phyloP scores from a whole-genome alignment of 2,329 filamentous ascomycete species.

The Fusarium luffae region DNA sequence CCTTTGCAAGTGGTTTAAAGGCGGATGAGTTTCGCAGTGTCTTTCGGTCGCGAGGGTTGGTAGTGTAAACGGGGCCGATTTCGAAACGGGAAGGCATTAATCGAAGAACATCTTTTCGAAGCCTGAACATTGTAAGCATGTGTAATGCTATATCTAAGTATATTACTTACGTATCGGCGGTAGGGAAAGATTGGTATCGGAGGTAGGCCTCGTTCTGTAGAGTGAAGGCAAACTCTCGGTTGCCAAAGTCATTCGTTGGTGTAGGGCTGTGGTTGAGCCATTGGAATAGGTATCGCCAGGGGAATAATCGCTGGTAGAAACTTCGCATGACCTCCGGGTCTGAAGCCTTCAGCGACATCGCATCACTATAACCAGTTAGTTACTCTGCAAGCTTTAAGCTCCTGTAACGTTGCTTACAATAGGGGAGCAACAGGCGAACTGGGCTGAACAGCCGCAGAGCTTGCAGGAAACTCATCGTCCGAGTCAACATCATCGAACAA shows the following conservation, averaged over 20 bases:
- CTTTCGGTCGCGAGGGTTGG: slow-evolving; percentile 94
- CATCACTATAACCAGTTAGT: slow-evolving; percentile 43
- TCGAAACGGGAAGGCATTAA: slow-evolving; percentile 95
- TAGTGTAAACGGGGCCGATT: slow-evolving; percentile 96
- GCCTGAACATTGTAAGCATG: slow-evolving; percentile 56
- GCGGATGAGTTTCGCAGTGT: slow-evolving; percentile 80
- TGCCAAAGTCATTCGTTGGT: slow-evolving; percentile 86
- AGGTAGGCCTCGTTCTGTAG: slow-evolving; percentile 93
- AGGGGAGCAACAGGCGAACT: slow-evolving; percentile 58
- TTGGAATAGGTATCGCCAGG: slow-evolving; percentile 93
- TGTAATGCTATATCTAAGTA: too few relatives aligned
- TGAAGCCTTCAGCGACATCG: slow-evolving; percentile 61
- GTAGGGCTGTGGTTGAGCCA: slow-evolving; percentile 96
- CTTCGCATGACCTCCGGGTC: slow-evolving; percentile 89
- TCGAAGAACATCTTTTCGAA: slow-evolving; percentile 90
- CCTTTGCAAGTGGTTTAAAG: slow-evolving; percentile 90
- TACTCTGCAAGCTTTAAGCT: background rate
- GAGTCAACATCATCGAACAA: slow-evolving; percentile 69
- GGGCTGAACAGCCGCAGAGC: slow-evolving; percentile 56
- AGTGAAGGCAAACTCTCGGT: slow-evolving; percentile 96
- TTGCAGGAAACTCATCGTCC: slow-evolving; percentile 68
- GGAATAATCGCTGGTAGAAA: slow-evolving; percentile 96
- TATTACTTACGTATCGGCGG: slow-evolving; percentile 60
- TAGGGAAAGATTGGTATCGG: slow-evolving; percentile 81
- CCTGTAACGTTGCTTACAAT: slow-evolving; percentile 55